These are phyloP conservation scores for Gomphus bonarii DNA, from an alignment of 1,284 basidiomycete genomes.

Conservation along the genomic window DNA sequence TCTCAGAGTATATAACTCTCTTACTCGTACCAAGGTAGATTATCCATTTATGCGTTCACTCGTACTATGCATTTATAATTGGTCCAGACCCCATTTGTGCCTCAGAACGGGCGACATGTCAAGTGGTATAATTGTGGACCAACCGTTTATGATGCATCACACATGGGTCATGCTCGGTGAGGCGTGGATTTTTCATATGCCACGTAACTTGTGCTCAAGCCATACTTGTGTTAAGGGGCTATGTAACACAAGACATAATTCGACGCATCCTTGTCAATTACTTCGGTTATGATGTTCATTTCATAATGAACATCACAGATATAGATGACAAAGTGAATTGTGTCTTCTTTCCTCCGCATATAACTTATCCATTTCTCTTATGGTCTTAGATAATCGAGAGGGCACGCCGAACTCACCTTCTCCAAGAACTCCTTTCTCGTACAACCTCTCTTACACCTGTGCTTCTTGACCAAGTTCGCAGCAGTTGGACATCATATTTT, in stretches of 20 bases:
- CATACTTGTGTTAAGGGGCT: slow-evolving; percentile 56
- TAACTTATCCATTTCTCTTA: not conserved
- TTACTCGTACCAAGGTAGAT: slow-evolving; percentile 86
- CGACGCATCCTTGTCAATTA: slow-evolving; percentile 91
- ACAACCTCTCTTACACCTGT: slow-evolving; percentile 46
- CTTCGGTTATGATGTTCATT: slow-evolving; percentile 95
- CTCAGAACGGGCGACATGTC: slow-evolving; percentile 72
- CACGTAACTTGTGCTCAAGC: slow-evolving; percentile 13
- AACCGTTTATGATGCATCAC: slow-evolving; percentile 98
- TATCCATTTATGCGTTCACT: slow-evolving; percentile 16
- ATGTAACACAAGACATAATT: slow-evolving; percentile 95
- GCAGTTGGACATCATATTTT: slow-evolving; percentile 59
- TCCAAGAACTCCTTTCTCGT: slow-evolving; percentile 51
- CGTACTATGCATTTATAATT: slow-evolving; percentile 4
- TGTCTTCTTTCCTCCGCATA: not conserved
- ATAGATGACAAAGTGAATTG: slow-evolving; percentile 91
- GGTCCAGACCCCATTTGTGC: slow-evolving; percentile 69
- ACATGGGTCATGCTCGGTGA: slow-evolving; percentile 98
- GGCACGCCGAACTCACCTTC: slow-evolving; percentile 77
- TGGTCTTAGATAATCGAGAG: slow-evolving; percentile 73
- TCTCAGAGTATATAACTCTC: slow-evolving; percentile 88
- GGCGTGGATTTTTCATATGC: slow-evolving; percentile 17
- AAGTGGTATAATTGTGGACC: slow-evolving; percentile 99
- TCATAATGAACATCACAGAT: slow-evolving; percentile 99
- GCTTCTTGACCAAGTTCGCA: slow-evolving; percentile 48